phyloP scores from a whole-genome alignment of 1,139 yeast species.

The Debaryomyces coudertii region DNA sequence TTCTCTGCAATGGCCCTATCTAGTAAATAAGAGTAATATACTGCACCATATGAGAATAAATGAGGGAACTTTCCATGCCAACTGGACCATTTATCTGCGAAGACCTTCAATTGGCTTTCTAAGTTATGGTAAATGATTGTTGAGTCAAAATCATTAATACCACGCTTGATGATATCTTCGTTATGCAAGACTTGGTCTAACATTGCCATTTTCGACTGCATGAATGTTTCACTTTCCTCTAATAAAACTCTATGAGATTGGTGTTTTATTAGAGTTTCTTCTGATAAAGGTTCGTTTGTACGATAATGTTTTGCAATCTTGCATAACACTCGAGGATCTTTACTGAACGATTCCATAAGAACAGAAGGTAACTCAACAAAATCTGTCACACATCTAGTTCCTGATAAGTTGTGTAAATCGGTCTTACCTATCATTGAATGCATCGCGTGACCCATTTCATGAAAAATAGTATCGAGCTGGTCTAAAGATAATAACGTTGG shows the following conservation, averaged over 20 bases:
- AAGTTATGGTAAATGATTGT: conserved; percentile 65
- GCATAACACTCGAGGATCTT: conserved; percentile 73
- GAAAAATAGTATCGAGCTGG: conserved; percentile 93
- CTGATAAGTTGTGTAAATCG: conserved; percentile 84
- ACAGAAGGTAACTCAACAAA: conserved; percentile 97
- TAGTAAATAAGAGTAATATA: conserved; percentile 86
- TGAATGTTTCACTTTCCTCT: conserved; percentile 74
- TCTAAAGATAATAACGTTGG: conserved; percentile 62
- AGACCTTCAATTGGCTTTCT: conserved; percentile 57
- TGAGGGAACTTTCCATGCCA: conserved; percentile 98
- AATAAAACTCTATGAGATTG: conserved; percentile 57
- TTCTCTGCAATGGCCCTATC: conserved; percentile 93
- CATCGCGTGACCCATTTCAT: conserved; percentile 99
- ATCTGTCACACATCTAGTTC: conserved; percentile 94
- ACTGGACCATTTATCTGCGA: conserved; percentile 66
- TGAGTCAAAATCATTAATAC: conserved; percentile 45
- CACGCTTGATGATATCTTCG: conserved; percentile 34
- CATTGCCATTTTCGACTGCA: conserved; percentile 88
- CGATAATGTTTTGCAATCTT: conserved; percentile 74
- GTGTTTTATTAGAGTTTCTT: conserved; percentile 50
- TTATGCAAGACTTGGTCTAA: conserved; percentile 80
- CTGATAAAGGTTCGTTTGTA: conserved; percentile 66
- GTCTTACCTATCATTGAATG: conserved; percentile 97
- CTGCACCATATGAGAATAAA: conserved; percentile 90
- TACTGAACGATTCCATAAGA: conserved; percentile 90